These are phyloP conservation scores for Monosporascus sp. DNA, from an alignment of 2,329 filamentous ascomycete species.

Conservation along the genomic window DNA sequence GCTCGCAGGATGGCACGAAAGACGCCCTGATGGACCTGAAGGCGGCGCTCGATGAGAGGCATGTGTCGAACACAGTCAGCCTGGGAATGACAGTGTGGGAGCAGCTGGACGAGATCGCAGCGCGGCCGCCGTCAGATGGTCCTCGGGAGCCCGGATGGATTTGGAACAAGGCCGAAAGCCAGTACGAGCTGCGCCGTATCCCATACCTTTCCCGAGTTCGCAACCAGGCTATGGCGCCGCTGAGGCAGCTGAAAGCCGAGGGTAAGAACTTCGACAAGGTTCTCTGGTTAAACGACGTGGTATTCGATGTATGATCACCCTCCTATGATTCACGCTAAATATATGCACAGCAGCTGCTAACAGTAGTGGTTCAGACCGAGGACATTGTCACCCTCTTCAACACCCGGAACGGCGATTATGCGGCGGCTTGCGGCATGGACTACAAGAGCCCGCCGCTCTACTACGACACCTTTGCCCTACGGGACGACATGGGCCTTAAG, in stretches of 20 bases:
- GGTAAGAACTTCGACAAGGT: constrained; percentile 52
- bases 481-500: constrained; percentile 50
- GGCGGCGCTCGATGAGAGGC: constrained; percentile 41
- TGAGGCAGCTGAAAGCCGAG: constrained; percentile 44
- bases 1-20: constrained; percentile 64
- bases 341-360: constrained; percentile 12
- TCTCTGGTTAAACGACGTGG: constrained; percentile 57
- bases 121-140: constrained; percentile 26
- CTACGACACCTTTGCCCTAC: constrained; percentile 59
- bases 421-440: constrained; percentile 57
- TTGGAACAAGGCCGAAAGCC: constrained; percentile 41
- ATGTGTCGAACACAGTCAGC: constrained; percentile 49
- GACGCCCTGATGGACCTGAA: constrained; percentile 55
- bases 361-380: constrained; percentile 18
- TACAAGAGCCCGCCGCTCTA: constrained; percentile 48
- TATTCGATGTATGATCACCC: constrained; percentile 42
- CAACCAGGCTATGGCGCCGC: constrained; percentile 57
- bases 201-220: constrained; percentile 62
- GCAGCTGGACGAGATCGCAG: constrained; percentile 51
- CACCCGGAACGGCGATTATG: constrained; percentile 51
- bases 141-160: constrained; percentile 56
- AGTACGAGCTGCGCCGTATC: constrained; percentile 58
- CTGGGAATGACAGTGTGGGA: constrained; percentile 50
- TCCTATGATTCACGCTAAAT: constrained; percentile 8
- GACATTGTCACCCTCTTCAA: constrained; percentile 50